Base-by-base conservation (phyloP, 192 early-diverging fungal species). In the Coemansia biformis region DNA sequence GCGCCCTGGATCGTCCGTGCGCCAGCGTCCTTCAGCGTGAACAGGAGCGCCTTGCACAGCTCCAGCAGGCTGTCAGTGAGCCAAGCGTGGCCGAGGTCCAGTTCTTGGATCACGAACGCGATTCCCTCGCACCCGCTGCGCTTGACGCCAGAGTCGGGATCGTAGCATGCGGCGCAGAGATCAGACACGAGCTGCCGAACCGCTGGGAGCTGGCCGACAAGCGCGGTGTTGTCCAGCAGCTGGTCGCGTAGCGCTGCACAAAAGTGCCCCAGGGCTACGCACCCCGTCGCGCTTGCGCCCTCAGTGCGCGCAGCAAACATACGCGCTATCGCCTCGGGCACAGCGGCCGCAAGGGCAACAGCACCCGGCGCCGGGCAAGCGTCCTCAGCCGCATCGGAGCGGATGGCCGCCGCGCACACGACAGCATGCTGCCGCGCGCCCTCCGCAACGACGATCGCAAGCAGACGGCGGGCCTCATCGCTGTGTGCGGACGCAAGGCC, bases 61-160 rank as follows among this genome's bases (percentile, higher is more conserved):
- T 98, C 96, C 8, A 98, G 63, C 46, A 96, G 85, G 59, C 93
- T 91, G 24, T 88, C 87, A n/a, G 90, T 61, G 76, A 96, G 84
- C 96, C 96, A 99, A 24, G 80, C 73, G 14, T 79, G 78, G 6
- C 92, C 89, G 64, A 99, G 75, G 18, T 87, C 81, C 24, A 99
- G 78, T 51, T 91, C 77, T 0, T 86, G 81, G 35, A 81, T 84
- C 39, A 92, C 78, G 37, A 95, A 77, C 0, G 83, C 81, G 33
- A 99, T 92, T 0, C 96, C 95, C 24, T 76, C 64, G 60, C 92
- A 93, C 3, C 93, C 96, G 17, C 93, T 92, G 37, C 83, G 83
- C 70, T 93, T 92, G 16, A 82, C 80, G 51, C 80, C 87, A 79
- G 87, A 86, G 36, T 89, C 86, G 24, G 87, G 85, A 48, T 87